These are phyloP conservation scores for Closterium sp. DNA, from an alignment of 139 green algal genomes.

Conservation along the genomic window DNA sequence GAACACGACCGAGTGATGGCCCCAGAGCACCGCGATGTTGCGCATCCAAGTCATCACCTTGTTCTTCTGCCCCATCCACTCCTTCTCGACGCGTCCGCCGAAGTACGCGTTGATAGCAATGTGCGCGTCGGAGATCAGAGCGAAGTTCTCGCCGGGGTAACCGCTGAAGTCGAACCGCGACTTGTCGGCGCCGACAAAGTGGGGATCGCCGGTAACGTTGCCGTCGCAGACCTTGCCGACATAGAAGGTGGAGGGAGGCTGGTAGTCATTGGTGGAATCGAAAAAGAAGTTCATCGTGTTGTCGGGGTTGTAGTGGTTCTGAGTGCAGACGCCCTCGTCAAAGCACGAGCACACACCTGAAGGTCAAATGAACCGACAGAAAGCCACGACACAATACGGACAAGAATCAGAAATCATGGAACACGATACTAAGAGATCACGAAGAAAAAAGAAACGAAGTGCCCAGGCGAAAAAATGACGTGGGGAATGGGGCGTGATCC, in stretches of 20 bases:
- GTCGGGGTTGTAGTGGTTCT: neutral
- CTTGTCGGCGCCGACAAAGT: neutral
- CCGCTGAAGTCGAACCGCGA: conserved; percentile 9
- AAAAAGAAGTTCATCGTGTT: neutral
- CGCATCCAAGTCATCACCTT: conserved; percentile 2
- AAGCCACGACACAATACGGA: neutral
- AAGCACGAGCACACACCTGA: neutral
- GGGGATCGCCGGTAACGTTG: neutral
- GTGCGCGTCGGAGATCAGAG: neutral
- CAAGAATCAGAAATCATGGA: neutral
- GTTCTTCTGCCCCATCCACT: neutral
- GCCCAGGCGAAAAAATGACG: neutral
- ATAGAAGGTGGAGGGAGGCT: neutral
- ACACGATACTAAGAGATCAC: too few relatives aligned
- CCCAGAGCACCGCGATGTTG: conserved; percentile 10
- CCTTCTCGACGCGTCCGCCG: neutral
- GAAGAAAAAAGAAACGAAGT: too few relatives aligned
- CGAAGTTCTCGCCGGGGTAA: neutral
- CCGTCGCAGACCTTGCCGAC: neutral
- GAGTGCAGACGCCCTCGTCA: neutral
- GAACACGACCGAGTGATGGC: conserved; percentile 2
- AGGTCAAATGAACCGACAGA: neutral
- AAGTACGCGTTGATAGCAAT: neutral
- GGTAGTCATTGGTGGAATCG: neutral
- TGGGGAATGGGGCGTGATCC: too few relatives aligned